Percentiles rank a stretch among this genome's conserved stretches.
Evolutionary conservation across 139 green algal genomes (phyloP).

Genomic region (Diplosphaera chodatii): DNA sequence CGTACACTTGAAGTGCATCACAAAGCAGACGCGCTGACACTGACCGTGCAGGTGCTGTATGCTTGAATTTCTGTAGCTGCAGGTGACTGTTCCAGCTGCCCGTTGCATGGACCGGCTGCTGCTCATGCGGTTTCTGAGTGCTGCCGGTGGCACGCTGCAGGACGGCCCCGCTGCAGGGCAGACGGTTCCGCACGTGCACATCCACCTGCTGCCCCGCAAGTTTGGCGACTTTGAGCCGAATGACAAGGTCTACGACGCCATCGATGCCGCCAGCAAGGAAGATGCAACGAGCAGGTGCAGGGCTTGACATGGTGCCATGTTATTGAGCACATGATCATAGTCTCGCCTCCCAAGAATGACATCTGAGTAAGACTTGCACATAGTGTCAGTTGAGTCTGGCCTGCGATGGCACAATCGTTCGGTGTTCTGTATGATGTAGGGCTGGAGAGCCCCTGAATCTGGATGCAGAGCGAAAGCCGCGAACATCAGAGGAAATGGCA

Average conservation of each 20-base stretch:
- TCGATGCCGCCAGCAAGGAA: conserved; percentile 38
- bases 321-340: no score
- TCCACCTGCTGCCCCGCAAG: conserved; percentile 88
- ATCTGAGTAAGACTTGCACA: no score
- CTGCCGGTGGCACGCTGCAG: no score
- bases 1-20: conserved; percentile 51
- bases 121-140: no score
- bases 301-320: no score
- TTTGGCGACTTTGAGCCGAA: conserved; percentile 84
- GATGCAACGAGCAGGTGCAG: not conserved
- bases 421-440: no score
- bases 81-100: no score
- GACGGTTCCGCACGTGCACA: conserved; percentile 93
- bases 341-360: no score
- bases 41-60: conserved; percentile 65
- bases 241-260: conserved; percentile 84
- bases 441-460: conserved; percentile 55
- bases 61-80: not conserved
- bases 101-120: no score
- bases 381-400: no score
- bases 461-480: conserved; percentile 60
- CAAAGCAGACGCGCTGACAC: conserved; percentile 59
- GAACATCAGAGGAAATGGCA: conserved; percentile 75
- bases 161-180: conserved; percentile 76
- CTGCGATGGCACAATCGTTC: no score